These are phyloP conservation scores for Apiospora saccharicola DNA, from an alignment of 2,329 filamentous ascomycete species.

Conservation along the genomic window DNA sequence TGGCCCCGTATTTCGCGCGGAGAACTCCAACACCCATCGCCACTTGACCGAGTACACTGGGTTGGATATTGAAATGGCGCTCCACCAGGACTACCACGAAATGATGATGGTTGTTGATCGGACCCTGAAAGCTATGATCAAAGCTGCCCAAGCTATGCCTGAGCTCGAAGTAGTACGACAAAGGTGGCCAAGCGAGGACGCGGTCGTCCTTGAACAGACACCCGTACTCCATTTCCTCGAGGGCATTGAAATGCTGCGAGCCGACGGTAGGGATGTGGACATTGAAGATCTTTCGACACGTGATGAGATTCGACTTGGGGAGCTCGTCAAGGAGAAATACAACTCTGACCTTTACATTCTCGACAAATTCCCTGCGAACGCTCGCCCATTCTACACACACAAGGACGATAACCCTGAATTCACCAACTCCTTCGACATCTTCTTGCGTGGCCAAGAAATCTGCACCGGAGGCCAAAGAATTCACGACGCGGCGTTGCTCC, in stretches of 20 bases:
- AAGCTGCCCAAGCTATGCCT: conserved; percentile 66
- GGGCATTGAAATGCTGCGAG: conserved; percentile 81
- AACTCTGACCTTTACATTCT: conserved; percentile 92
- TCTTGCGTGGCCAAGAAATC: conserved; percentile 91
- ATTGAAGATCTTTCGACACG: conserved; percentile 85
- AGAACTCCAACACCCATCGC: conserved; percentile 94
- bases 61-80: conserved; percentile 90
- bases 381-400: conserved; percentile 30
- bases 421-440: conserved; percentile 96
- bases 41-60: conserved; percentile 96
- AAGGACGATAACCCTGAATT: conserved; percentile 58
- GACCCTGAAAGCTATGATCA: conserved; percentile 82
- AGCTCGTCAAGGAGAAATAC: conserved; percentile 86
- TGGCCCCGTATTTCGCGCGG: conserved; percentile 88
- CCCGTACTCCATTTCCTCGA: conserved; percentile 82
- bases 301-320: conserved; percentile 85
- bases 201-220: conserved; percentile 87
- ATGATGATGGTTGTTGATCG: conserved; percentile 80
- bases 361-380: conserved; percentile 79
- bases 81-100: conserved; percentile 89
- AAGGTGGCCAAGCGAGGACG: conserved; percentile 85
- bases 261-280: conserved; percentile 76
- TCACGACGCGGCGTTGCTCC: conserved; percentile 77
- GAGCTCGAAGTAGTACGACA: conserved; percentile 83
- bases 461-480: conserved; percentile 94